Evolutionary conservation across 129 eudicot genomes (phyloP), one percentile per base, ranked within the genome.

Genomic region (Pseudognaphalium luteoalbum): DNA sequence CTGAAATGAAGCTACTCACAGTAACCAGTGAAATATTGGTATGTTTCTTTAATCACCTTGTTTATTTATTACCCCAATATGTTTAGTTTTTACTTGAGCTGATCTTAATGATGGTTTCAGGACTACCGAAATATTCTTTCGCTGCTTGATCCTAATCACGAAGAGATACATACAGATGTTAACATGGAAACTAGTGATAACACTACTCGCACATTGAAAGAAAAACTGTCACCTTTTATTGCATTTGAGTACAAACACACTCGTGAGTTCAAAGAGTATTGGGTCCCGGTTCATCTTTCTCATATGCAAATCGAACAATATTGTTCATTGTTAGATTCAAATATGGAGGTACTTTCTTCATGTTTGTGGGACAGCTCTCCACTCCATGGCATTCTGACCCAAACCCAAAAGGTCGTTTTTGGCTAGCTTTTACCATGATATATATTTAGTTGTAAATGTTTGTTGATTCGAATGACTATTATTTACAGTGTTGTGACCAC

Each of bases 401-500:
- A 75, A 16, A 84, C 82, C 70, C 81, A 83, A 71, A 83, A 88
- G 93, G 97, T 91, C 66, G 29, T 19, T 33, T 67, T 20, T 21
- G 1, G 1, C 52, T 64, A 64, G 21, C 17, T 16, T 29, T 30
- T 12, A 17, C 30, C 1, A 20, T 30, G 42, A n/a, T 67, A 33
- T 32, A 35, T 69, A n/a, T 29, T 11, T 63, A 15, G 11, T 32
- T 10, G 37, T 25, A 29, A 16, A 5, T 5, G 9, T 32, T 52
- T 73, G 2, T 17, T 58, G 30, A 47, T 6, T 41, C 37, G 39
- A 47, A 39, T 70, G 0, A 51, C 57, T 75, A 15, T 62, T 76
- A 44, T 71, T 76, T 17, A 6, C 88, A 91, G 96, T 91, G 96
- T 72, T 89, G 97, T 72, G 96, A 91, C 74, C 97, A 88, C 80